phyloP scores from a whole-genome alignment of 2,329 filamentous ascomycete genomes.

The Podosphaera xanthii region DNA sequence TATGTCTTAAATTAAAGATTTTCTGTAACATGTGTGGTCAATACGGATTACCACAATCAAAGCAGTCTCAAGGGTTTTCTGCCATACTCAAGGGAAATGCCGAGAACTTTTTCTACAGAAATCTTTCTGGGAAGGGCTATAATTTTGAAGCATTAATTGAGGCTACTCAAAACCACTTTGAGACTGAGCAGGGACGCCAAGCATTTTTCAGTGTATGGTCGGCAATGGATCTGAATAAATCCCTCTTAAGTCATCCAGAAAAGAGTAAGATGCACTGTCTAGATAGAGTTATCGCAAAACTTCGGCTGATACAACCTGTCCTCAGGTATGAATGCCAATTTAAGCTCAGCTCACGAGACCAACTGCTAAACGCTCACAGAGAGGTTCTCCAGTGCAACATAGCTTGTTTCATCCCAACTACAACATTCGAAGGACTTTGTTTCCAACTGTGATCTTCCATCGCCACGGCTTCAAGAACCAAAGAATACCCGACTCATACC shows the following conservation, averaged over 20 bases:
- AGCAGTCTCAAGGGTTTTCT: neutral
- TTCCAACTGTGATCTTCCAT: too few species aligned
- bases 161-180: neutral
- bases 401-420: too few species aligned
- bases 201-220: neutral
- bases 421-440: too few species aligned
- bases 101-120: neutral
- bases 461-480: too few species aligned
- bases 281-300: neutral
- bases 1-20: neutral
- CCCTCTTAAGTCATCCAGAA: neutral
- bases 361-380: neutral
- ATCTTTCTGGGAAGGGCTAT: neutral
- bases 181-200: neutral
- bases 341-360: neutral
- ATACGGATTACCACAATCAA: neutral
- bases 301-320: neutral
- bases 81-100: neutral
- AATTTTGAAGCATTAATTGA: neutral
- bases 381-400: neutral
- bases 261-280: neutral
- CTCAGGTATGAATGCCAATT: neutral
- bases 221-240: neutral
- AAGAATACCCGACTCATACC: too few species aligned
- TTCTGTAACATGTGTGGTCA: neutral